Conservation (phyloP, 345 rosid species). For the Raphanus sativus region DNA sequence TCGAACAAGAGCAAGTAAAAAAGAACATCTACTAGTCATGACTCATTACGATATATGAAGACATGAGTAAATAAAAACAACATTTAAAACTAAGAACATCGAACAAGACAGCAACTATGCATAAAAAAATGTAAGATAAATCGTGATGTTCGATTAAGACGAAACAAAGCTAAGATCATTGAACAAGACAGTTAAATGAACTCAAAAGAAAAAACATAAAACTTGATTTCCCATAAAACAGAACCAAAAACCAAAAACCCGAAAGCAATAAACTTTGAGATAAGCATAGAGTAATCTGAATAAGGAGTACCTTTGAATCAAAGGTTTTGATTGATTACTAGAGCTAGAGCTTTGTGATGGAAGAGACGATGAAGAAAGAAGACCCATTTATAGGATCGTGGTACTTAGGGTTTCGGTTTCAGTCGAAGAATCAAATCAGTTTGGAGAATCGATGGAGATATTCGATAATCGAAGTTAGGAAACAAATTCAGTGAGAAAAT, state of each 20-base stretch:
- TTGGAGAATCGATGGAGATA: too few species aligned
- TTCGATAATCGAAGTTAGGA: too few species aligned
- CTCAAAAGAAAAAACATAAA: too few species aligned
- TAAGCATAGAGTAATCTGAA: background rate
- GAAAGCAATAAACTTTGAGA: background rate
- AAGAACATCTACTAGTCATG: background rate
- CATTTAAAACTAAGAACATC: background rate
- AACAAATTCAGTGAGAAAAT: background rate
- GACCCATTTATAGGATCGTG: background rate
- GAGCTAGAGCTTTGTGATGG: background rate
- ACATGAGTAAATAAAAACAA: background rate
- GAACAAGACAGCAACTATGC: background rate
- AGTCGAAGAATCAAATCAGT: background rate
- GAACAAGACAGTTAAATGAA: background rate
- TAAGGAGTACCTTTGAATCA: background rate
- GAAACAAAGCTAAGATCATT: background rate
- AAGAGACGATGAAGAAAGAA: background rate
- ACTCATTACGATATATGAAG: too few species aligned
- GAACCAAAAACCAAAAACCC: background rate
- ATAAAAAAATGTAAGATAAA: too few species aligned
- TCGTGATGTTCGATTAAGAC: background rate
- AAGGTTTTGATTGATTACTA: background rate
- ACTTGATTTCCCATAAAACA: background rate
- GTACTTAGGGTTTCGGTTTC: background rate
- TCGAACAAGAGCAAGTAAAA: too few species aligned